Evolutionary conservation across 768 basidiomycete genomes (phyloP), one percentile per base, ranked within the genome.

Genomic region (Psilocybe cubensis): DNA sequence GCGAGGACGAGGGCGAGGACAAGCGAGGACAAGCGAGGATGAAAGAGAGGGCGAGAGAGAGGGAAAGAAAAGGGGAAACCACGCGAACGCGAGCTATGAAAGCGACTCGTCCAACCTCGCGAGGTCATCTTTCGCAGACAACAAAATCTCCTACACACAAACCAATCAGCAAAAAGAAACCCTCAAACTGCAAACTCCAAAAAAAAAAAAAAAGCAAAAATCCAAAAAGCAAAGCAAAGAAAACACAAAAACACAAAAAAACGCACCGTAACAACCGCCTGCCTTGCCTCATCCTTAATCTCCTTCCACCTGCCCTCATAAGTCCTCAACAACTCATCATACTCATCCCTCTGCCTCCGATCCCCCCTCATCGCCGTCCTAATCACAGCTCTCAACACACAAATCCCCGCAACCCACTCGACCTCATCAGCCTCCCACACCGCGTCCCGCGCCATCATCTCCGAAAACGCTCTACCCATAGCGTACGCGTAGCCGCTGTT

Each of bases 241-340:
- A 33, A 41, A 25, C 49, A n/a, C 43, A 42, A 50, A 38, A 5
- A 10, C 33, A 31, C 47, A 18, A 54, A 52, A 52, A 53, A n/a
- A 60, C 79, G 63, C 42, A 83, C 86, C 55, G 83, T 82, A 12
- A 86, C 85, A 59, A 86, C 75, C 0, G 80, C 79, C 68, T 87
- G 86, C 58, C 86, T 72, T 12, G 83, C 78, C 68, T 87, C 86
- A 62, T 87, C 86, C 66, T 84, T 84, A 58, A 87, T 87, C 66
- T 87, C 86, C 66, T 87, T 87, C 86, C 86, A 87, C 52, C 85
- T 70, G n/a, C 79, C 74, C 63, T 87, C 85, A 65, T 87, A 87
- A 6, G 76, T 79, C 40, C 77, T 73, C 66, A 87, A 52, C 20
- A 87, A 62, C 27, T 80, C 80, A 52, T 81, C 83, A 64, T 84